Conservation (phyloP, 768 basidiomycete genomes). For the Holtermanniella nyarrowii region DNA sequence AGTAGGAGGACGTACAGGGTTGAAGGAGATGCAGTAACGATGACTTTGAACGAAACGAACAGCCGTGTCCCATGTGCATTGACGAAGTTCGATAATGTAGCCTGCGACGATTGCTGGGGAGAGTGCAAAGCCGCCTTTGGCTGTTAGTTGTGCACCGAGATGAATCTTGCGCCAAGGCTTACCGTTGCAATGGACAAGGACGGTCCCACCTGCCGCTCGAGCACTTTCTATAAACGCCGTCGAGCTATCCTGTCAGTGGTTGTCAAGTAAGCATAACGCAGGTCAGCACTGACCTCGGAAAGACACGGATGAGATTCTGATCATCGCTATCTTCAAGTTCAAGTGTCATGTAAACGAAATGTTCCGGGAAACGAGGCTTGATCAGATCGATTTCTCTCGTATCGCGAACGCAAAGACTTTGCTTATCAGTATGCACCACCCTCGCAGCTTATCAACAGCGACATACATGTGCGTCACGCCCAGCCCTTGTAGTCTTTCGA, state of each 20-base stretch:
- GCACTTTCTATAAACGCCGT: constrained; percentile 33
- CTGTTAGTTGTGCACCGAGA: neutral
- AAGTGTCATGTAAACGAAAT: constrained; percentile 35
- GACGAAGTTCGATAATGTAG: constrained; percentile 37
- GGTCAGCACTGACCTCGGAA: constrained; percentile 18
- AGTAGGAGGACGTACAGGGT: constrained; percentile 25
- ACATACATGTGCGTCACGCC: constrained; percentile 41
- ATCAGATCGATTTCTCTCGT: constrained; percentile 31
- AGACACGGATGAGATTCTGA: constrained; percentile 37
- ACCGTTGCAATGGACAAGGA: constrained; percentile 41
- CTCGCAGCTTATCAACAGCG: neutral
- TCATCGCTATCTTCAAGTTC: constrained; percentile 41
- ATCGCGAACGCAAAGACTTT: constrained; percentile 38
- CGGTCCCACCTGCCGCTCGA: constrained; percentile 26
- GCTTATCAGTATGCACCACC: neutral
- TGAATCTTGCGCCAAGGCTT: constrained; percentile 1
- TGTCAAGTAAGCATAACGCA: too few relatives aligned
- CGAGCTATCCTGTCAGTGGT: constrained; percentile 3
- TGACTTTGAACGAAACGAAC: constrained; percentile 33
- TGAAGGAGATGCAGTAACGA: constrained; percentile 39
- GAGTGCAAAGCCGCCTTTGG: constrained; percentile 37
- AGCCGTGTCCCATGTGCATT: constrained; percentile 28
- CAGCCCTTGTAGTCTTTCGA: constrained; percentile 18
- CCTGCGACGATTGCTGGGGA: constrained; percentile 38
- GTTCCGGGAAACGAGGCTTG: constrained; percentile 34